Percentiles rank a stretch among this genome's conserved stretches.
phyloP scores from a whole-genome alignment of 768 basidiomycete genomes.

The Lentinula sp. region DNA sequence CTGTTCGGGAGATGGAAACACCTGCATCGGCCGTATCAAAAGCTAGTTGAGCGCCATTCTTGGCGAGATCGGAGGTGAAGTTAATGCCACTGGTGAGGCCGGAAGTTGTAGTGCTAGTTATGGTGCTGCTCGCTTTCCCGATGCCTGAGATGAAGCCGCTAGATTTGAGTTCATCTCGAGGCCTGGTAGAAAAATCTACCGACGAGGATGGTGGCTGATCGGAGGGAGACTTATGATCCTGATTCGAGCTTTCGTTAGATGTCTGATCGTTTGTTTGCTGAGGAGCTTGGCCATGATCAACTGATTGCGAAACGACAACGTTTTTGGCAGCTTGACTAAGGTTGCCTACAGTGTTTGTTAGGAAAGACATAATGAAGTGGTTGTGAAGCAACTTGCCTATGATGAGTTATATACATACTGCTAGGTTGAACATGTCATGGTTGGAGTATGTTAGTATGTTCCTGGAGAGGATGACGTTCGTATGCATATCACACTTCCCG shows the following conservation, averaged over 20 bases:
- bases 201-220: background rate
- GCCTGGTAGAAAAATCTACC: background rate
- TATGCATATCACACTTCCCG: background rate
- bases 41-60: slow-evolving; percentile 8
- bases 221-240: background rate
- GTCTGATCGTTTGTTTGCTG: background rate
- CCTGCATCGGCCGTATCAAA: slow-evolving; percentile 10
- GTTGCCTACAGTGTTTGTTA: background rate
- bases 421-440: background rate
- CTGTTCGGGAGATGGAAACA: slow-evolving; percentile 10
- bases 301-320: background rate
- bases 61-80: slow-evolving; percentile 3
- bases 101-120: background rate
- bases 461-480: background rate
- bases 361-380: background rate
- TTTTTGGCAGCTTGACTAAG: slow-evolving; percentile 1
- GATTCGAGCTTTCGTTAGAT: background rate
- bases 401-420: background rate
- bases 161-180: background rate
- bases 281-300: background rate
- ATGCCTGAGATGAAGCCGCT: background rate
- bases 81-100: slow-evolving; percentile 1
- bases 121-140: background rate
- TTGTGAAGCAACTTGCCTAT: too few species aligned
- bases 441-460: background rate